These are phyloP conservation scores for Trichosanthes truncata DNA, from an alignment of 306 rosid genomes.

Conservation along the genomic window DNA sequence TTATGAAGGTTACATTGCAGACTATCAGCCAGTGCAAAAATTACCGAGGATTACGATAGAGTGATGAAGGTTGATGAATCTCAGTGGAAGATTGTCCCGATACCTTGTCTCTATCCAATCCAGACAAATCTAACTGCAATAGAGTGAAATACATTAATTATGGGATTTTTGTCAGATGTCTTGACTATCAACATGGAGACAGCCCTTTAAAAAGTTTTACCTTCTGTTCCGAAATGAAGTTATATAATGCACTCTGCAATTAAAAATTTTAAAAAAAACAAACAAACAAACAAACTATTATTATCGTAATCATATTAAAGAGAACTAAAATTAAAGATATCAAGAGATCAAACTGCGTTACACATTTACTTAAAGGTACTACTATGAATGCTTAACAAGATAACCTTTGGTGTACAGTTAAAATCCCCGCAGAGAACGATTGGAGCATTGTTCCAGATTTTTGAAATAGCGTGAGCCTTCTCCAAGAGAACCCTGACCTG, in stretches of 20 bases:
- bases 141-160: conserved; percentile 13
- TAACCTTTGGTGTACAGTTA: conserved; percentile 92
- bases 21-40: conserved; percentile 9
- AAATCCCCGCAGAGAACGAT: conserved; percentile 89
- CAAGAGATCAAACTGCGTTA: conserved; percentile 1
- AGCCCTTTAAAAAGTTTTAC: conserved; percentile 25
- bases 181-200: conserved; percentile 13
- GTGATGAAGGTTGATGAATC: conserved; percentile 28
- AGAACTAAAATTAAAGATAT: not conserved
- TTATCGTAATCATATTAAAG: conserved; percentile 9
- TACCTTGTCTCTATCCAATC: conserved; percentile 60
- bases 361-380: not conserved
- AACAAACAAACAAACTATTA: not conserved
- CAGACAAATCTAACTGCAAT: conserved; percentile 72
- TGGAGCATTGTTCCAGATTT: conserved; percentile 78
- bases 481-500: conserved; percentile 80
- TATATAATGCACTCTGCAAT: conserved; percentile 77
- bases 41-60: conserved; percentile 38
- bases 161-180: conserved; percentile 4
- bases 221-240: conserved; percentile 74
- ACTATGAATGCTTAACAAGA: conserved; percentile 13
- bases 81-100: conserved; percentile 77
- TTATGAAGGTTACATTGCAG: conserved; percentile 5
- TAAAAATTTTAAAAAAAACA: not conserved
- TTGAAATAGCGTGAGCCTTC: conserved; percentile 66